Conservation (phyloP, 805 yeast species). For the Saturnispora zaruensis region DNA sequence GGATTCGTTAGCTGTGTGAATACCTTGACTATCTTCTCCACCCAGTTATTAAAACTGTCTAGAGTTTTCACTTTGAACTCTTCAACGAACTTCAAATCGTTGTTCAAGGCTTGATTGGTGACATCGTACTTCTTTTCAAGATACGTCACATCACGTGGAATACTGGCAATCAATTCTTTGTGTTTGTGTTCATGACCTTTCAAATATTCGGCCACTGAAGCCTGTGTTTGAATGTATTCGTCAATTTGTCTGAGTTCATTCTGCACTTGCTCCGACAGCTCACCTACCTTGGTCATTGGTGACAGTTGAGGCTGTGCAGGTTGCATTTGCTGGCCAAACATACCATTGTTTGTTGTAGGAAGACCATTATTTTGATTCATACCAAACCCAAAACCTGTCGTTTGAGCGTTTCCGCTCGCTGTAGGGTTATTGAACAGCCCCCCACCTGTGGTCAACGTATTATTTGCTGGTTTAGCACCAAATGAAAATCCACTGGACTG, state of each 20-base stretch:
- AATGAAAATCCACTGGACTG: constrained; percentile 19
- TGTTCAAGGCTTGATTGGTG: constrained; percentile 53
- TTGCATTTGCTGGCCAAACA: constrained; percentile 21
- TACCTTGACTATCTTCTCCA: constrained; percentile 30
- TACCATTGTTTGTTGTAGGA: constrained; percentile 3
- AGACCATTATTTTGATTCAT: constrained; percentile 5
- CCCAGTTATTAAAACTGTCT: constrained; percentile 32
- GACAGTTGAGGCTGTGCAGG: constrained; percentile 44
- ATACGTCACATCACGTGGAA: constrained; percentile 65
- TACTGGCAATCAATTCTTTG: constrained; percentile 52
- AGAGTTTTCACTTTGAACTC: constrained; percentile 34
- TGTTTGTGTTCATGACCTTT: constrained; percentile 57
- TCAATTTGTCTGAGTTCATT: constrained; percentile 63
- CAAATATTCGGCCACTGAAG: constrained; percentile 59
- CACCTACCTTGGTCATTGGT: constrained; percentile 68
- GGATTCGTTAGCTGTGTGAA: constrained; percentile 31
- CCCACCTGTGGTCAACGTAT: constrained; percentile 18
- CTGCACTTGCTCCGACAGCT: constrained; percentile 62
- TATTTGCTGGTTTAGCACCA: constrained; percentile 13
- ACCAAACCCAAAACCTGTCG: constrained; percentile 5
- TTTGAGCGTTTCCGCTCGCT: background rate
- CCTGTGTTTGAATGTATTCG: constrained; percentile 64
- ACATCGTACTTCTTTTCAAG: constrained; percentile 52
- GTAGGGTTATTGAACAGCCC: constrained; percentile 29
- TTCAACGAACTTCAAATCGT: constrained; percentile 39